Base-by-base conservation (phyloP, 148 eudicot genomes). In the Gaultheria prostrata region DNA sequence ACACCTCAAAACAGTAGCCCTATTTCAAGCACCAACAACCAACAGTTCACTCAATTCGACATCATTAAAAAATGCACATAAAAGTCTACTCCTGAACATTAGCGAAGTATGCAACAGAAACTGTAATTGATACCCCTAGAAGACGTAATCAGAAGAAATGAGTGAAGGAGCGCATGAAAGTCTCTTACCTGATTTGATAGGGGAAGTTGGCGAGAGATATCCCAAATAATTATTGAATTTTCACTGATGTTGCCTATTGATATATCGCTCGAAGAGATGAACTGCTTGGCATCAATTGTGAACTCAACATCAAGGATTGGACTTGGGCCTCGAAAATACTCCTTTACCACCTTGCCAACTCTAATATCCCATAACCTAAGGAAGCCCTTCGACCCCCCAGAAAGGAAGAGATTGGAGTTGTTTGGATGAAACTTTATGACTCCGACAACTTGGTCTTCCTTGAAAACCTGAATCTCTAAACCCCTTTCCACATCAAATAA, bases 321-420 rank as follows among this genome's bases (percentile, higher is more conserved):
- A 45, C 94, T 95, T 54, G 89, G 90, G 81, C 86, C 88, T 75
- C 93, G 88, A 72, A 89, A 84, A 87, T 94, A 94, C 79, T 90
- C 90, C 67, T 93, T 92, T 84, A 88, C 94, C 73, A 84, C 90
- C 76, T 90, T 90, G 61, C 93, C 93, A 39, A 85, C 61, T 71
- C 98, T 91, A 53, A 92, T 90, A 89, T 96, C 98, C 98, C 99
- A 94, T 82, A 96, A 76, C 84, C 91, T 94, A 73, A 94, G 89
- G 59, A 51, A 82, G 61, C 99, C 99, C 86, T 93, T 93, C 26
- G 89, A 91, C 30, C 99, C 98, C 69, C 99, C 98, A 69, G 98
- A 96, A 82, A 94, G 89, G 70, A 96, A 93, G 61, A 94, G 91
- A 69, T 93, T 94, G 65, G 83, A 78, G 85, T 96, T 92, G 84